Evolutionary conservation across 805 yeast species (phyloP), one percentile per base, ranked within the genome.

Genomic region (Cyberlindnera suaveolens): DNA sequence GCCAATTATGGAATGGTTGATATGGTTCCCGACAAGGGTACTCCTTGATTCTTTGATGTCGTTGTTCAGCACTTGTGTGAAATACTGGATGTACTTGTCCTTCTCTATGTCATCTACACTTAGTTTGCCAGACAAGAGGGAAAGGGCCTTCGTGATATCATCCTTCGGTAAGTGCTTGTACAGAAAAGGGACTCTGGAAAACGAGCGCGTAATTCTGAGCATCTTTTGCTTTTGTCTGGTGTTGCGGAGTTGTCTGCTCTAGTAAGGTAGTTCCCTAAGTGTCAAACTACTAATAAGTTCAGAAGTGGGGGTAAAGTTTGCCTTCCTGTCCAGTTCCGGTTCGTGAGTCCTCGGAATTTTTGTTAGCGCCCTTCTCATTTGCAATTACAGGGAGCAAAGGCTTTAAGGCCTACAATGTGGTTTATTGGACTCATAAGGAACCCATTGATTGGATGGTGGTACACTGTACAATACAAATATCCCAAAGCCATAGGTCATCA

Each of bases 401-500:
- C 10, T 23, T 23, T 9, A 23, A 4, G 11, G 11, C 27, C 27
- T 23, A 23, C 27, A 23, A 9, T 9, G 27, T 23, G 27, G 27
- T 23, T 23, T 9, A 23, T 5, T 23, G 27, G 27, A 23, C 11
- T 23, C 27, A 23, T 23, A 23, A 23, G 11, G 27, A 23, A 9
- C 11, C 10, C 27, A 23, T 23, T 23, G 27, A 23, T 23, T 23
- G 11, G 27, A 23, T 9, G 10, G 27, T 9, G 10, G 27, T 20
- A 6, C 16, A 23, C 11, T 3, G 27, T 20, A 9, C 18, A 35
- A n/a, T 40, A 31, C 31, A 47, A 53, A 71, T 85, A 87, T 85
- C 63, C 79, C 91, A 85, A 72, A 19, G 65, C 82, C 68, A 71
- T 80, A 86, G 96, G 96, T 86, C 95, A 86, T 86, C 96, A 83